Evolutionary conservation across 257 asterid genomes (phyloP).

Genomic region (Forsythia suspensa): DNA sequence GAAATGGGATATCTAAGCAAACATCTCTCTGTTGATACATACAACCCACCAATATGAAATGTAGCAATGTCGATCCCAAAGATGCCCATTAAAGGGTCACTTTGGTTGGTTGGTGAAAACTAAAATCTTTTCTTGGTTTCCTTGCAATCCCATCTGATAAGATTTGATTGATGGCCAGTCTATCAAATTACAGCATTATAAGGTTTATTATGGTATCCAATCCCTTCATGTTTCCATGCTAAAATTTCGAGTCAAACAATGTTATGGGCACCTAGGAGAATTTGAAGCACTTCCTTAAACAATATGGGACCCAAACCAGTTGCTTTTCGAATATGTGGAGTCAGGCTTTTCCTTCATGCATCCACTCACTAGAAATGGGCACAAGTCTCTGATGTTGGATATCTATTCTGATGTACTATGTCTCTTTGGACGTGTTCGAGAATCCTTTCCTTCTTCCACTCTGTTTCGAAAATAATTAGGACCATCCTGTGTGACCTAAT

Average conservation of each 20-base stretch:
- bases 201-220: constrained; percentile 35
- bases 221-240: constrained; percentile 40
- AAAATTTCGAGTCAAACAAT: constrained; percentile 17
- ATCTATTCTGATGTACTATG: constrained; percentile 13
- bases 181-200: constrained; percentile 27
- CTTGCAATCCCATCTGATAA: constrained; percentile 28
- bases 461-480: not conserved
- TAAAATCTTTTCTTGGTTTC: constrained; percentile 13
- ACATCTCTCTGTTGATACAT: not conserved
- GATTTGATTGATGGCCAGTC: constrained; percentile 37
- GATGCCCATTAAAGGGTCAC: constrained; percentile 36
- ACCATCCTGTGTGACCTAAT: not conserved
- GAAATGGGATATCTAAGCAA: no score
- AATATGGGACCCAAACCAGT: constrained; percentile 21
- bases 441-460: not conserved
- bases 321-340: constrained; percentile 23
- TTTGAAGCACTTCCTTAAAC: constrained; percentile 24
- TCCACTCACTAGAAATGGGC: constrained; percentile 18
- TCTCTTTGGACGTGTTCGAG: not conserved
- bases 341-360: constrained; percentile 13
- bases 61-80: not conserved
- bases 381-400: constrained; percentile 8
- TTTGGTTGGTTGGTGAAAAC: constrained; percentile 31
- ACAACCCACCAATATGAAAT: not conserved
- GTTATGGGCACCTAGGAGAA: constrained; percentile 14